Evolutionary conservation across 2,329 filamentous ascomycete species (phyloP).

Genomic region (Neonectria faginata): DNA sequence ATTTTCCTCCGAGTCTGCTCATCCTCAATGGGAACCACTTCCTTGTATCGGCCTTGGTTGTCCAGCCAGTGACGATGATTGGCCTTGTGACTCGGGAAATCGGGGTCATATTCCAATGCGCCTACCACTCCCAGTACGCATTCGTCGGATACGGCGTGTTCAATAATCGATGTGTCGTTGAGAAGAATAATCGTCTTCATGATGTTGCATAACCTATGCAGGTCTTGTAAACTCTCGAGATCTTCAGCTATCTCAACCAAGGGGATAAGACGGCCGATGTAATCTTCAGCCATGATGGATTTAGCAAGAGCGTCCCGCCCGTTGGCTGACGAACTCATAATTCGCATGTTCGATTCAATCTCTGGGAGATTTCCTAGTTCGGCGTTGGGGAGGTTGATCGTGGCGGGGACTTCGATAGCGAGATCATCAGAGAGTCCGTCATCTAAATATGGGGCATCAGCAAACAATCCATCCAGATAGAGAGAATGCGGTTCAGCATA

Average conservation of each 20-base stretch:
- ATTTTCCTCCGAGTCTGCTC: conserved; percentile 87
- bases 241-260: conserved; percentile 91
- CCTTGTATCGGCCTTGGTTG: conserved; percentile 91
- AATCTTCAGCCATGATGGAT: conserved; percentile 85
- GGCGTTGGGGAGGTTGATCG: conserved; percentile 81
- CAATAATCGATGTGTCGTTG: conserved; percentile 95
- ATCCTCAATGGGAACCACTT: conserved; percentile 94
- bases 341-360: conserved; percentile 85
- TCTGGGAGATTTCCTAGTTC: conserved; percentile 86
- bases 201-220: conserved; percentile 95
- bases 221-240: conserved; percentile 84
- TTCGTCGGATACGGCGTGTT: conserved; percentile 90
- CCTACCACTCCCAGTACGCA: conserved; percentile 93
- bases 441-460: conserved; percentile 63
- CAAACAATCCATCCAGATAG: conserved; percentile 5
- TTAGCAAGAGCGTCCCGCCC: conserved; percentile 90
- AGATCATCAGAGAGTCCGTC: conserved; percentile 90
- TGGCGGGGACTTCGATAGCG: conserved; percentile 76
- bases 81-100: conserved; percentile 97
- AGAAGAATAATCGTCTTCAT: conserved; percentile 96
- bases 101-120: conserved; percentile 96
- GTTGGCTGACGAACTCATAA: conserved; percentile 77
- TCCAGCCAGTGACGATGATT: conserved; percentile 95
- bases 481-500: conserved; percentile 52
- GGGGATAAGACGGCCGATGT: conserved; percentile 87